Conservation (phyloP, 768 basidiomycete species). For the Kwoniella sp. region DNA sequence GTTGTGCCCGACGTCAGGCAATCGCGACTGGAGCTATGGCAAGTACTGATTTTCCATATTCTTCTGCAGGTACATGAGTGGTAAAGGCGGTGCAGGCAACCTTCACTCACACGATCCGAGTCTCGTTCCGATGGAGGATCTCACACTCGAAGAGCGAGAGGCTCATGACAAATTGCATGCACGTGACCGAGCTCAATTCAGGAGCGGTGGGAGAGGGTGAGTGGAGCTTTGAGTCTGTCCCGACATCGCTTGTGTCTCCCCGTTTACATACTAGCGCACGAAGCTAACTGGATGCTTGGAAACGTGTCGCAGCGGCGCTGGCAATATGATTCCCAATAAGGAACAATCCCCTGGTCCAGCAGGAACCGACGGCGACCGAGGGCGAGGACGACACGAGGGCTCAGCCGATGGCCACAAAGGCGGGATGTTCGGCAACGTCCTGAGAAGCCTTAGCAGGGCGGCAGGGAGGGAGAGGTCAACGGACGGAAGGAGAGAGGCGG, state of each 20-base stretch:
- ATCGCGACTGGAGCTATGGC: too few species aligned
- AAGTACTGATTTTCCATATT: not conserved
- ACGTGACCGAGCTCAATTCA: conserved; percentile 26
- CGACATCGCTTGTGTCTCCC: too few species aligned
- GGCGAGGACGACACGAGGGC: conserved; percentile 33
- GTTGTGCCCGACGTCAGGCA: not conserved
- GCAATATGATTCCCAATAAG: conserved; percentile 33
- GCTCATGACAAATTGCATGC: conserved; percentile 44
- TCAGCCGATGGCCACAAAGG: conserved; percentile 30
- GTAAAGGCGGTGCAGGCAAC: conserved; percentile 28
- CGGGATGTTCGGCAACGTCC: conserved; percentile 48
- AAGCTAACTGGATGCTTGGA: not conserved
- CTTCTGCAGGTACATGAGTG: not conserved
- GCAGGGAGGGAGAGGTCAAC: conserved; percentile 28
- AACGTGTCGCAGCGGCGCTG: conserved; percentile 35
- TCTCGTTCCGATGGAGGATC: conserved; percentile 27
- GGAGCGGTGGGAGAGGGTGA: conserved; percentile 48
- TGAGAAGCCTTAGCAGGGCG: conserved; percentile 48
- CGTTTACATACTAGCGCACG: not conserved
- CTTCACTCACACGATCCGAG: conserved; percentile 31
- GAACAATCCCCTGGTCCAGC: conserved; percentile 16
- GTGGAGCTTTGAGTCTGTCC: too few species aligned
- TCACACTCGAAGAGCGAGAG: conserved; percentile 50
- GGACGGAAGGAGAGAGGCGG: conserved; percentile 12
- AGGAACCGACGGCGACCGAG: conserved; percentile 30